Evolutionary conservation across 1,139 yeast species (phyloP), one percentile per base, ranked within the genome.

Genomic region (Kurtzmaniella quercitrusa): DNA sequence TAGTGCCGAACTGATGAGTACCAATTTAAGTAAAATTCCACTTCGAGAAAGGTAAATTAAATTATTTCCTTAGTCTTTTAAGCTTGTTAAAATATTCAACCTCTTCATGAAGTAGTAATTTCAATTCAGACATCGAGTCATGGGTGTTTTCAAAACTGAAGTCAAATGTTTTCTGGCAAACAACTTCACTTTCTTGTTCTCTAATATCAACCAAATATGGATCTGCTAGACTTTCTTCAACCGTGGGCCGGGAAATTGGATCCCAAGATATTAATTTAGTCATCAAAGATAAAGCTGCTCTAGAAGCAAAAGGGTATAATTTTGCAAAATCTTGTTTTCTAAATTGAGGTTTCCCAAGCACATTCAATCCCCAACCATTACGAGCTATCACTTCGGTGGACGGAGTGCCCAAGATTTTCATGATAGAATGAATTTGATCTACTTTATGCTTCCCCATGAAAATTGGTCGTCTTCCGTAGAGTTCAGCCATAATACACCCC

Each of bases 401-500:
- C 2, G 93, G 93, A 1, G 81, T 64, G 0, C 93, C 93, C 44
- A 84, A 60, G 0, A 82, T 66, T 55, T 77, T 78, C 39, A 78
- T 62, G n/a, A 85, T 81, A 56, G 82, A 84, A 38, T 67, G 71
- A 3, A 83, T 59, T 56, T 85, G 93, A 48, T 80, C 80, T 48
- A 80, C 53, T 49, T 80, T 84, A 59, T 80, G 81, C 47, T 78
- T 78, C 0, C 93, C 93, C 46, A 78, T 76, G 53, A 85, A 84
- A n/a, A 84, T 56, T 1, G 93, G 93, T 51, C 72, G 74, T 49
- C 94, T 67, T 0, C 87, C 88, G 52, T 82, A 84, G 36, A 85
- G 66, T 55, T 85, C 94, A 0, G 80, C 91, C 44, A 84, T 60
- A n/a, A 85, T 84, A 54, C 94, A 85, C 1, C 94, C 94, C 23